Base-by-base conservation (phyloP, 2,329 filamentous ascomycete genomes). In the Xylariomycetidae sp. region DNA sequence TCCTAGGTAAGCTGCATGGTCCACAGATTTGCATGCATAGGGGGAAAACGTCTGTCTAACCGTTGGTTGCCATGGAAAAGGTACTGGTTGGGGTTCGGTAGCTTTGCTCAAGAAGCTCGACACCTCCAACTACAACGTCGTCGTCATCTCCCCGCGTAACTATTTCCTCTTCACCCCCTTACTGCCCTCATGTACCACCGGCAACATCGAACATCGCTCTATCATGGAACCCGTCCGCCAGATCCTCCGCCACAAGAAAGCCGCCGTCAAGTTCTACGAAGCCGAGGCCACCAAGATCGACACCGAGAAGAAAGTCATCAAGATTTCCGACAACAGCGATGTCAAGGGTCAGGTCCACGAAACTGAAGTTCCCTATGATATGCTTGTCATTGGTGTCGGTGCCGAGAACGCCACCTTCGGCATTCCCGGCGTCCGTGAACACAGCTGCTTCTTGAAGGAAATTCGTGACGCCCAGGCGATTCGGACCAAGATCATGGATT, bases 111-210 rank as follows among this genome's bases (percentile, higher is more conserved):
- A 98, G 79, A 96, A 94, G 62, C 85, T 98, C 64, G 89, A 98
- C 59, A 96, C 90, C 42, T 86, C 94, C 64, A 94, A 97, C 76
- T 98, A 97, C 79, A 97, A 98, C 63, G 90, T 97, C 63, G 66
- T 97, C 58, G 88, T 98, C 61, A 87, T 98, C 62, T 97, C 92
- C 31, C 92, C 92, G 34, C 87, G 92, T 61, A 98, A 98, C 71
- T 98, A 95, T 78, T 98, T 98, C 81, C 83, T 98, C 50, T 98
- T 98, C 76, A 98, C 92, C 18, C 92, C 92, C 40, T 80, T 98
- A 39, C 79, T 98, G 42, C 92, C 92, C 46, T 97, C 90, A 58
- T 98, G 92, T 69, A 97, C 92, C 33, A 96, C 90, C 48, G 92
- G 92, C 54, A 85, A 88, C 52, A 92, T 98, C 63, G 92, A 98